phyloP scores from a whole-genome alignment of 2,329 filamentous ascomycete species.

The Talaromyces sp. region DNA sequence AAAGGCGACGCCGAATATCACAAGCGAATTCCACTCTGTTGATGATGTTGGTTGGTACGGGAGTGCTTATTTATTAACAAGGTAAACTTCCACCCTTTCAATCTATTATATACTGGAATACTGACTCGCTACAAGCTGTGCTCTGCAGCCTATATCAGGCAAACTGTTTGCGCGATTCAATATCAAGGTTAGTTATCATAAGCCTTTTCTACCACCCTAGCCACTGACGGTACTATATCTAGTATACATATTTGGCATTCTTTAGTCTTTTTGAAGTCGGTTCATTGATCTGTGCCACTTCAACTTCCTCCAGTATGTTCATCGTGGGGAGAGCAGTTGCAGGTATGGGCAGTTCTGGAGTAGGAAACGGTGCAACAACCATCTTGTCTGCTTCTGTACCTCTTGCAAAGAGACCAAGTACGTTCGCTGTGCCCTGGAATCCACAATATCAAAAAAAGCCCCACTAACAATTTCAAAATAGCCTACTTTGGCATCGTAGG shows the following conservation, averaged over 20 bases:
- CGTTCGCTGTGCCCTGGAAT: neutral
- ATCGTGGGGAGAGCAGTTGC: constrained; percentile 25
- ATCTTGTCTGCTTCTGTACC: constrained; percentile 17
- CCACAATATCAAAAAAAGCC: no score
- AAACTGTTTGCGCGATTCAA: constrained; percentile 23
- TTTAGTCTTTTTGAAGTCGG: constrained; percentile 30
- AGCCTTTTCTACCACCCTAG: neutral
- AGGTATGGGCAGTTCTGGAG: constrained; percentile 22
- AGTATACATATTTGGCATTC: constrained; percentile 29
- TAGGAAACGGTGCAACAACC: constrained; percentile 21
- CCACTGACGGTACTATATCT: neutral
- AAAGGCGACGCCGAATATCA: constrained; percentile 1
- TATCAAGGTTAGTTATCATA: constrained; percentile 17
- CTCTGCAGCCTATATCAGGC: constrained; percentile 24
- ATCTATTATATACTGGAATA: neutral
- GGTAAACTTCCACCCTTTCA: neutral
- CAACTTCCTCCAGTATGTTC: constrained; percentile 25
- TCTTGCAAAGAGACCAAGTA: neutral
- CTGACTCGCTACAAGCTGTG: constrained; percentile 22
- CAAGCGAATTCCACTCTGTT: constrained; percentile 1
- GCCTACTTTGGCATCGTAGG: constrained; percentile 1
- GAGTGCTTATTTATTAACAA: constrained; percentile 5
- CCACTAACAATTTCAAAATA: neutral
- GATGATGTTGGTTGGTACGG: constrained; percentile 1
- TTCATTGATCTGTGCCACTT: constrained; percentile 22